Evolutionary conservation across 169 alveolate genomes (phyloP).

Genomic region (Pseudocohnilembus persalinus): DNA sequence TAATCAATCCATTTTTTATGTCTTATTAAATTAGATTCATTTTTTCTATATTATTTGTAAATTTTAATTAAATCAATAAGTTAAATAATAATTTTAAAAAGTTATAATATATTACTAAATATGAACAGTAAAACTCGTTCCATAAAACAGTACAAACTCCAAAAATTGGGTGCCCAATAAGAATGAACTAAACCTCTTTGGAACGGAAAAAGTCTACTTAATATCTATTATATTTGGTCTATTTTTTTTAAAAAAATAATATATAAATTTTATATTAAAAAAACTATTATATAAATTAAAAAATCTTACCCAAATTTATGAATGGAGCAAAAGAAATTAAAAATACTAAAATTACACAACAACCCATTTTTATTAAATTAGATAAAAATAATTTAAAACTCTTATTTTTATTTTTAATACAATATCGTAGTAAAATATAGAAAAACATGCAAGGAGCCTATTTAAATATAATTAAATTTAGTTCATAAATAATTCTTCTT

Average conservation of each 20-base stretch:
- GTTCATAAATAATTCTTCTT: neutral
- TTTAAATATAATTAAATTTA: constrained; percentile 24
- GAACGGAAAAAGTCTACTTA: constrained; percentile 83
- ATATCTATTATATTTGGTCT: constrained; percentile 28
- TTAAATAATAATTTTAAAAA: neutral
- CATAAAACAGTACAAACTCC: constrained; percentile 80
- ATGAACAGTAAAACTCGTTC: constrained; percentile 57
- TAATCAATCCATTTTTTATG: constrained; percentile 30
- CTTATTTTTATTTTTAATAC: constrained; percentile 12
- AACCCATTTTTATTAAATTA: constrained; percentile 27
- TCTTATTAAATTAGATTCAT: constrained; percentile 10
- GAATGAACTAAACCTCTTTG: constrained; percentile 89
- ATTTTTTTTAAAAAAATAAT: neutral
- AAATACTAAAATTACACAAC: constrained; percentile 30
- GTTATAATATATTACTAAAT: no score
- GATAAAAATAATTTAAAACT: constrained; percentile 12
- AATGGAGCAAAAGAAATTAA: constrained; percentile 55
- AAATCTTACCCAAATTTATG: constrained; percentile 33
- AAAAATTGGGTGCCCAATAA: constrained; percentile 89
- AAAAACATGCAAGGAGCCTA: constrained; percentile 57
- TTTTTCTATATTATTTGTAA: neutral
- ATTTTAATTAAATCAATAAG: neutral
- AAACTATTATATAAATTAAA: constrained; percentile 20
- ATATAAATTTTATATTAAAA: neutral
- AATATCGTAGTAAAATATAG: constrained; percentile 30